Percentiles rank a stretch among this genome's conserved stretches.
Evolutionary conservation across 2,329 filamentous ascomycete species (phyloP).

Genomic region (Ophiosphaerella herpotricha): DNA sequence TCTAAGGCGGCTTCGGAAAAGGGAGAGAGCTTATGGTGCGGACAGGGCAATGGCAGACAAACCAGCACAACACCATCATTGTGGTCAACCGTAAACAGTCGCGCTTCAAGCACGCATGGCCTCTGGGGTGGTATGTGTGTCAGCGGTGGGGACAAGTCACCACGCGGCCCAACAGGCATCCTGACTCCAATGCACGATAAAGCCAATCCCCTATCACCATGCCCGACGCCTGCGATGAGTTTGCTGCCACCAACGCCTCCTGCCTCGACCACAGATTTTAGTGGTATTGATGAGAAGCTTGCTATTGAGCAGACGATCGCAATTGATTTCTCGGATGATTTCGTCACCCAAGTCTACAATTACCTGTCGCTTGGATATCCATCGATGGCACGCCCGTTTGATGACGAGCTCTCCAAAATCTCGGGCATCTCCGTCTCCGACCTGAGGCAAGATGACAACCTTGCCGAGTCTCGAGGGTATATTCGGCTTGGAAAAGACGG

Average conservation of each 20-base stretch:
- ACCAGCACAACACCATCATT: slow-evolving; percentile 40
- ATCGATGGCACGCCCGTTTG: slow-evolving; percentile 78
- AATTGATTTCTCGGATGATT: slow-evolving; percentile 77
- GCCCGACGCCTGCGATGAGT: slow-evolving; percentile 40
- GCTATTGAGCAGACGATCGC: slow-evolving; percentile 54
- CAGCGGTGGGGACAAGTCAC: slow-evolving; percentile 45
- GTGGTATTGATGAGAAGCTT: slow-evolving; percentile 49
- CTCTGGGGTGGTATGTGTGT: slow-evolving; percentile 78
- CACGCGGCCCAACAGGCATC: slow-evolving; percentile 53
- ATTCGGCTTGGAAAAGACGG: slow-evolving; percentile 61
- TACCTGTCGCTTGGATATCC: slow-evolving; percentile 94
- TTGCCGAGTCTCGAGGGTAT: slow-evolving; percentile 70
- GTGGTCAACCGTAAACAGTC: slow-evolving; percentile 42
- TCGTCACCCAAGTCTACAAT: slow-evolving; percentile 96
- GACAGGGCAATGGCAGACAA: slow-evolving; percentile 34
- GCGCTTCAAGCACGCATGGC: slow-evolving; percentile 63
- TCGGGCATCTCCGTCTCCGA: slow-evolving; percentile 70
- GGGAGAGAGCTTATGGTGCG: slow-evolving; percentile 66
- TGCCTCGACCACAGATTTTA: slow-evolving; percentile 44
- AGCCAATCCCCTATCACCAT: slow-evolving; percentile 49
- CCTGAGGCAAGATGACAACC: slow-evolving; percentile 72
- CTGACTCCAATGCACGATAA: slow-evolving; percentile 53
- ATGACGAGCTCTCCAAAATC: slow-evolving; percentile 83
- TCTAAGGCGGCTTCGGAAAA: slow-evolving; percentile 47
- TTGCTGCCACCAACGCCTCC: slow-evolving; percentile 45